Evolutionary conservation across 1,284 basidiomycete species (phyloP), one percentile per base, ranked within the genome.

Genomic region (Pseudomicrostroma phylloplanum): DNA sequence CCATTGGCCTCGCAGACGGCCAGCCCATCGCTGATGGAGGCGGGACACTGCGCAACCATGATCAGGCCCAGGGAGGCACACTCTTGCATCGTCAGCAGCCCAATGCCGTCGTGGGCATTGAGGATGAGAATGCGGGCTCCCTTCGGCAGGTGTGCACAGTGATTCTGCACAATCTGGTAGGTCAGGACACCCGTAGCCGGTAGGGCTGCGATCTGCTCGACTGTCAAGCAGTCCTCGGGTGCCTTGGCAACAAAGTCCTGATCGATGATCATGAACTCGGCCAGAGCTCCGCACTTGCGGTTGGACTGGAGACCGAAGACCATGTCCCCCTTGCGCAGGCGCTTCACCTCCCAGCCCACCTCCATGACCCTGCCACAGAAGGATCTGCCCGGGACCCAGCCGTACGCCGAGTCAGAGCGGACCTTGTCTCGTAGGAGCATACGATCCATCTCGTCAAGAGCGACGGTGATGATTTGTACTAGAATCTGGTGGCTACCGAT

Each of bases 281-380:
- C 80, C 26, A 82, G 67, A 6, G 81, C 79, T 4, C 79, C 78
- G 12, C 74, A 81, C 76, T 73, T 74, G 49, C 76, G 72, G 49
- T 77, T 67, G 48, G 80, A 77, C 41, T 77, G 75, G 61, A 81
- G 60, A 6, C 81, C 81, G 64, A 80, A 82, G 1, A 82, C 78
- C 13, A 81, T 67, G 57, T 81, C 81, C 36, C 81, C 81, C 59
- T 74, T 79, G 60, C 76, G 77, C 57, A 79, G 64, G 59, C 69
- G 67, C 62, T 79, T 77, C 26, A 79, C 76, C 61, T 77, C 72
- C 67, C 76, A 75, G 8, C 81, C 81, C n/a, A 67, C 67, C 57
- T 81, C 81, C 19, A 81, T 65, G 2, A 81, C 74, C 40, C 80
- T 78, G 6, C 81, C 81, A 41, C 75, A 79, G 61, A 82, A 80